A percentile compares a stretch with the other conserved stretches of the same genome.
Conservation (phyloP, 345 rosid species). For the Cardamine chenopodiifolia region DNA sequence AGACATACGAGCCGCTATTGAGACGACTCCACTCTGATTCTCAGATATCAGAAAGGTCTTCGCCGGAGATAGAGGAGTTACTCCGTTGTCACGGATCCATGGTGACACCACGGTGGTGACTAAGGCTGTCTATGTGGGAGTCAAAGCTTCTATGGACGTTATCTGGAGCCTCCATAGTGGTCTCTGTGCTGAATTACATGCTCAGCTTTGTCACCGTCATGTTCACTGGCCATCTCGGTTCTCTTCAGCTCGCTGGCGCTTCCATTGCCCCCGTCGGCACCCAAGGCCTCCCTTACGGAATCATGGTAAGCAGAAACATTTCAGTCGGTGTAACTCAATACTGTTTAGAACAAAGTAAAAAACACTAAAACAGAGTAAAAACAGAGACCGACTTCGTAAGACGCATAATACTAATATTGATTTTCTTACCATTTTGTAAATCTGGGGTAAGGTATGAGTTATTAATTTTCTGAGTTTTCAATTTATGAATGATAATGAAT, state of each 20-base stretch:
- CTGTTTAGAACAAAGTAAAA: not conserved
- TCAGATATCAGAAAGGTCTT: constrained; percentile 57
- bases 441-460: not conserved
- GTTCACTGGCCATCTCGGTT: constrained; percentile 79
- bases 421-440: not conserved
- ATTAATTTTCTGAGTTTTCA: not conserved
- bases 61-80: constrained; percentile 68
- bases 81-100: constrained; percentile 45
- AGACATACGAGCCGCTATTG: constrained; percentile 54
- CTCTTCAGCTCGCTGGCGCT: constrained; percentile 85
- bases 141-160: constrained; percentile 77
- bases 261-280: constrained; percentile 86
- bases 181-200: constrained; percentile 77
- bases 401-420: not conserved
- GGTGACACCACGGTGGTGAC: constrained; percentile 66
- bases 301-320: constrained; percentile 59
- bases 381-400: not conserved
- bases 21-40: constrained; percentile 60
- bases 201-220: constrained; percentile 77
- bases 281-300: constrained; percentile 94
- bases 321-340: not conserved
- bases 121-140: constrained; percentile 71
- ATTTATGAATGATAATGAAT: not conserved
- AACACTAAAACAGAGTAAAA: constrained; percentile 1
- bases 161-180: constrained; percentile 72